Conservation (phyloP, 257 asterid genomes). For the Thymus quinquecostatus region DNA sequence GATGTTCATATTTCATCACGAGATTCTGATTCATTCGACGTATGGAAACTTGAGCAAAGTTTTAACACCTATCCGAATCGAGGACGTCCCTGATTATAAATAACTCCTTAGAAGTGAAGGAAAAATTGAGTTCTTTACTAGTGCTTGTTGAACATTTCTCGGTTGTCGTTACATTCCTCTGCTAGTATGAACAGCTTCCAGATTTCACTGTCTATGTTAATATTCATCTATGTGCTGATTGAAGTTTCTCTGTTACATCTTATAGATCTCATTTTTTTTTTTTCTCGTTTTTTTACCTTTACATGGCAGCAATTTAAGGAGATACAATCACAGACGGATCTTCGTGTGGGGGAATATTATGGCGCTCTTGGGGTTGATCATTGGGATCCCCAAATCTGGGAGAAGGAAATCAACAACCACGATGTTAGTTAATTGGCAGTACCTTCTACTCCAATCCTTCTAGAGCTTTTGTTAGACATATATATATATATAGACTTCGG, state of each 20-base stretch:
- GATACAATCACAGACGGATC: constrained; percentile 57
- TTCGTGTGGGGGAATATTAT: constrained; percentile 66
- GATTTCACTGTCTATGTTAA: not conserved
- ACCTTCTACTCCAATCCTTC: constrained; percentile 7
- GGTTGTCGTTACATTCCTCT: not conserved
- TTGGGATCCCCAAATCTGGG: constrained; percentile 65
- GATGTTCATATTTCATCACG: not conserved
- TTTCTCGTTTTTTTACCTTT: constrained; percentile 22
- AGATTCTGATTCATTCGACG: not conserved
- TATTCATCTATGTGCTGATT: not conserved
- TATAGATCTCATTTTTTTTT: not conserved
- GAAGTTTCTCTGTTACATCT: not conserved
- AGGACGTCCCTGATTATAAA: not conserved
- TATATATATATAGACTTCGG: not conserved
- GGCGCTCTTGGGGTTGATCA: constrained; percentile 78
- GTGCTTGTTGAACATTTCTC: not conserved
- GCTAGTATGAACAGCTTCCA: not conserved
- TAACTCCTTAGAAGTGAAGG: not conserved
- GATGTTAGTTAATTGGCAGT: constrained; percentile 60
- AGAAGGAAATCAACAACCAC: constrained; percentile 52
- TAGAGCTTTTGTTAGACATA: constrained; percentile 14
- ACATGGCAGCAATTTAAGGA: constrained; percentile 67
- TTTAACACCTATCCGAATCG: constrained; percentile 8
- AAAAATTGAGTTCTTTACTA: not conserved
- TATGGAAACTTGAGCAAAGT: not conserved